Percentiles rank a stretch among this genome's conserved stretches.
Conservation (phyloP, 805 yeast species). For the Komagataella pastoris region DNA sequence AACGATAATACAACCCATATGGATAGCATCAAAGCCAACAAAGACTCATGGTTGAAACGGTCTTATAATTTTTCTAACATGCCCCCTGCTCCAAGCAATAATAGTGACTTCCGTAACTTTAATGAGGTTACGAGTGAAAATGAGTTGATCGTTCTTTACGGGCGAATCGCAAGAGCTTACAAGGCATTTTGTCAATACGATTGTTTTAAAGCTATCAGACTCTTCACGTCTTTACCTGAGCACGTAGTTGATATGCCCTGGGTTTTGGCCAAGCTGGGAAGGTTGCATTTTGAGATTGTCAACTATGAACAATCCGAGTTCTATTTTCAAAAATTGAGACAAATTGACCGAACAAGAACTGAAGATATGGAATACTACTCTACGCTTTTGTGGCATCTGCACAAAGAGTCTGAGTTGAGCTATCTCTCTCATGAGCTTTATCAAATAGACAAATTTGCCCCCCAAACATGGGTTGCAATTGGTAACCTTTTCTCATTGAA, state of each 20-base stretch:
- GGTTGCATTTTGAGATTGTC: slow-evolving; percentile 76
- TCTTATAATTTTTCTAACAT: background rate
- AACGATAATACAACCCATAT: background rate
- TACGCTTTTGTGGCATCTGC: slow-evolving; percentile 87
- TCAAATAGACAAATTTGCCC: slow-evolving; percentile 47
- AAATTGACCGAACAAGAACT: slow-evolving; percentile 61
- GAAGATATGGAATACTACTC: slow-evolving; percentile 89
- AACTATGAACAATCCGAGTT: slow-evolving; percentile 67
- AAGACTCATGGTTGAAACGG: background rate
- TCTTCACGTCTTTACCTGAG: slow-evolving; percentile 51
- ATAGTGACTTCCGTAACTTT: slow-evolving; percentile 1
- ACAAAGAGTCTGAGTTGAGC: slow-evolving; percentile 67
- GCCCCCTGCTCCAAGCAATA: background rate
- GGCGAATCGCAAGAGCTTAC: slow-evolving; percentile 44
- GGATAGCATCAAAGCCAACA: background rate
- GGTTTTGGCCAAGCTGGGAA: slow-evolving; percentile 70
- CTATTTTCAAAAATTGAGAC: slow-evolving; percentile 49
- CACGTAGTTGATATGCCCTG: slow-evolving; percentile 63
- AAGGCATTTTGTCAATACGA: slow-evolving; percentile 54
- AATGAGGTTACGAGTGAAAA: slow-evolving; percentile 14
- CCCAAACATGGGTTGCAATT: slow-evolving; percentile 84
- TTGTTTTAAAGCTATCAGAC: slow-evolving; percentile 66
- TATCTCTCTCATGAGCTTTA: slow-evolving; percentile 70
- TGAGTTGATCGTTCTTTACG: slow-evolving; percentile 32
- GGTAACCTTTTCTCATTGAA: slow-evolving; percentile 81